Conservation (phyloP, 768 basidiomycete species). For the Boletales sp. region DNA sequence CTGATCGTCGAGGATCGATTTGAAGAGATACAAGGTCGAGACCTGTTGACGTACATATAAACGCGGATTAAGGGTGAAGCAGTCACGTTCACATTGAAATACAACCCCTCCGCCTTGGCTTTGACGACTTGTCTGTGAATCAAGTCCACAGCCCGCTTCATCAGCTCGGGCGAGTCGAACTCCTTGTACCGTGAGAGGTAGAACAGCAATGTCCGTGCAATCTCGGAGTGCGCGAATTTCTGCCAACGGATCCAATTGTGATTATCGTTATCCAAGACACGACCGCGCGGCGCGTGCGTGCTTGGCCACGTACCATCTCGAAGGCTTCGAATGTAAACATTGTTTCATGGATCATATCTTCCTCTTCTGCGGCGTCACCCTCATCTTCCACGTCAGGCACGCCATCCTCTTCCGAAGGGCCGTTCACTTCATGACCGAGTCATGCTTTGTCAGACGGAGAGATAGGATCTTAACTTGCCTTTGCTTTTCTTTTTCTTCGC, state of each 20-base stretch:
- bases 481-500: slow-evolving; percentile 51
- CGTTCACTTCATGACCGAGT: slow-evolving; percentile 30
- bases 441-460: slow-evolving; percentile 13
- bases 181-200: slow-evolving; percentile 85
- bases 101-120: slow-evolving; percentile 90
- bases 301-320: slow-evolving; percentile 61
- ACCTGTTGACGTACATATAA: slow-evolving; percentile 52
- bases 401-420: slow-evolving; percentile 51
- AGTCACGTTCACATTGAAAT: slow-evolving; percentile 73
- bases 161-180: slow-evolving; percentile 68
- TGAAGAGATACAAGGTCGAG: slow-evolving; percentile 86
- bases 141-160: slow-evolving; percentile 86
- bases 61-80: slow-evolving; percentile 1
- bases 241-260: slow-evolving; percentile 33
- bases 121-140: slow-evolving; percentile 89
- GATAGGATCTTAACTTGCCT: slow-evolving; percentile 36
- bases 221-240: slow-evolving; percentile 88
- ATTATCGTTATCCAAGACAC: slow-evolving; percentile 13
- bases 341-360: slow-evolving; percentile 74
- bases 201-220: slow-evolving; percentile 77
- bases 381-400: slow-evolving; percentile 69
- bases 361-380: slow-evolving; percentile 52
- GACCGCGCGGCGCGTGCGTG: slow-evolving; percentile 12
- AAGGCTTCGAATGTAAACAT: slow-evolving; percentile 91
- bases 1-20: slow-evolving; percentile 77